Evolutionary conservation across 441 rosid species (phyloP).

Genomic region (Adansonia grandidieri): DNA sequence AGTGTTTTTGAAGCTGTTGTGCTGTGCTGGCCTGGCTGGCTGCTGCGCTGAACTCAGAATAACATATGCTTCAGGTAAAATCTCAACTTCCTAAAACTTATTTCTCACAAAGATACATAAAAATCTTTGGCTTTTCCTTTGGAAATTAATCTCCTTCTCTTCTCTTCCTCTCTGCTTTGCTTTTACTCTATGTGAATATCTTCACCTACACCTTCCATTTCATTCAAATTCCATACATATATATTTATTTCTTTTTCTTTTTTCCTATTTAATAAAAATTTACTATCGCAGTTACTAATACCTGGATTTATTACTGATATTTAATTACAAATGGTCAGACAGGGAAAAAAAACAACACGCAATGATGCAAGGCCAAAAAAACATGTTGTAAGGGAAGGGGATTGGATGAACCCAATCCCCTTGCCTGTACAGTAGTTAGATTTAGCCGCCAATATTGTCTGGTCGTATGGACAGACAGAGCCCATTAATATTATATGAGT

Average conservation of each 20-base stretch:
- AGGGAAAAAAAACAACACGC: background rate
- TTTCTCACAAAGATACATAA: too few relatives aligned
- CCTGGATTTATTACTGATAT: background rate
- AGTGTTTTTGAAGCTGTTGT: background rate
- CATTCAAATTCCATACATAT: background rate
- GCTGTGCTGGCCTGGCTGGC: background rate
- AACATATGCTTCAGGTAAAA: background rate
- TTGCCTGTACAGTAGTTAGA: background rate
- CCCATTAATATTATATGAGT: background rate
- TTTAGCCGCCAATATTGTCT: constrained; percentile 22
- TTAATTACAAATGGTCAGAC: background rate
- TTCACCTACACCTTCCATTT: background rate
- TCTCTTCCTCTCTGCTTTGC: too few relatives aligned
- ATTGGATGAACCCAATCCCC: background rate
- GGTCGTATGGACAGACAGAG: background rate
- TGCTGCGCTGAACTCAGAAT: background rate
- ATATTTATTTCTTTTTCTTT: background rate
- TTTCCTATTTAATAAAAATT: too few relatives aligned
- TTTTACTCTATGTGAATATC: background rate
- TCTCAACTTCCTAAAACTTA: background rate
- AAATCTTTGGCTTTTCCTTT: too few relatives aligned
- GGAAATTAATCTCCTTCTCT: too few relatives aligned
- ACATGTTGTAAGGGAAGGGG: background rate
- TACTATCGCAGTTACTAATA: background rate
- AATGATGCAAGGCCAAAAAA: background rate